These are phyloP conservation scores for Chrysoporthe puriensis DNA, from an alignment of 2,329 filamentous ascomycete genomes.

Conservation along the genomic window DNA sequence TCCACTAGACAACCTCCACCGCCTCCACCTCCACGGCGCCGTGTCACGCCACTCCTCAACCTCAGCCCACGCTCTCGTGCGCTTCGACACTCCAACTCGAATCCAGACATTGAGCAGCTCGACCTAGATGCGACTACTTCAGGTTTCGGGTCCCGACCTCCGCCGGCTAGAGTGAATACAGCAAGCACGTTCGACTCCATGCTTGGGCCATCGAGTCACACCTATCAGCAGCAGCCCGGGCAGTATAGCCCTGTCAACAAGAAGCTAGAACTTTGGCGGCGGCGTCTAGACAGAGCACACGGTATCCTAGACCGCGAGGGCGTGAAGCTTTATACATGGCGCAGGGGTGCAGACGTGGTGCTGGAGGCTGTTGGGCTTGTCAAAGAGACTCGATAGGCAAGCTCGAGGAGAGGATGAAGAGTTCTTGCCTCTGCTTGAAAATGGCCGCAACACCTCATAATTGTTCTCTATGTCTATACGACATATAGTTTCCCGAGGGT, in stretches of 20 bases:
- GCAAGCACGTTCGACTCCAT: conserved; percentile 26
- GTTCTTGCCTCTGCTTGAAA: neutral
- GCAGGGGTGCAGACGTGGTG: conserved; percentile 70
- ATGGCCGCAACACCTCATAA: neutral
- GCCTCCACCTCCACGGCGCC: conserved; percentile 52
- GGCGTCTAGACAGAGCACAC: conserved; percentile 68
- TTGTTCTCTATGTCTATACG: neutral
- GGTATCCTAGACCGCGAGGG: conserved; percentile 63
- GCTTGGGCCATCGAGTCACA: conserved; percentile 30
- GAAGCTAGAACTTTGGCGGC: conserved; percentile 73
- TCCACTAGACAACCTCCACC: conserved; percentile 39
- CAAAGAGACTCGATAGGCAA: conserved; percentile 45
- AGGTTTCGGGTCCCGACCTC: conserved; percentile 30
- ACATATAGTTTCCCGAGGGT: neutral
- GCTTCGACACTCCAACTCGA: conserved; percentile 44
- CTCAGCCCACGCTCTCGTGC: conserved; percentile 38
- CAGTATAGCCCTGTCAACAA: conserved; percentile 53
- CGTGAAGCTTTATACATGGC: conserved; percentile 74
- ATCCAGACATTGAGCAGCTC: conserved; percentile 39
- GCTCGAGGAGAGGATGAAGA: conserved; percentile 43
- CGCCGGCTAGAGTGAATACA: conserved; percentile 23
- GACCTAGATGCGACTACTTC: conserved; percentile 37
- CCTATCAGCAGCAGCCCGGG: conserved; percentile 27
- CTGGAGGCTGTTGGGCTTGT: conserved; percentile 69
- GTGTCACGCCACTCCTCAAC: conserved; percentile 44